These are phyloP conservation scores for Chytriomyces sp. DNA, from an alignment of 192 early-diverging fungal species.

Conservation along the genomic window DNA sequence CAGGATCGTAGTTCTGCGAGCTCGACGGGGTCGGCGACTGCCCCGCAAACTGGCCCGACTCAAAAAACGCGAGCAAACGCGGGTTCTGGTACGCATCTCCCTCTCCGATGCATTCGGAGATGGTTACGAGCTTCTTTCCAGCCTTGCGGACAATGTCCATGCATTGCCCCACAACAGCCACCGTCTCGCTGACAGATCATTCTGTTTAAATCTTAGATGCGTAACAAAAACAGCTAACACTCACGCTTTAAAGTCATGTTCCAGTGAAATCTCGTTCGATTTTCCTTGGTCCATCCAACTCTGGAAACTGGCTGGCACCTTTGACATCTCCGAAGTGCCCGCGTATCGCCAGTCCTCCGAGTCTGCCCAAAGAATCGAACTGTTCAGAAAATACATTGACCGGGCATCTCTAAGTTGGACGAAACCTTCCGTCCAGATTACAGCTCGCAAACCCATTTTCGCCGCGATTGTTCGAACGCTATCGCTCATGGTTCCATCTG, in stretches of 20 bases:
- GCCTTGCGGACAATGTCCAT: slow-evolving; percentile 16
- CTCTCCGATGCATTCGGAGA: slow-evolving; percentile 1
- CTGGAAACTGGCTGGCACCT: slow-evolving; percentile 10
- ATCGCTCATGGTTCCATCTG: slow-evolving; percentile 47
- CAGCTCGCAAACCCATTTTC: slow-evolving; percentile 53
- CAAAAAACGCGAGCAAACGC: background rate
- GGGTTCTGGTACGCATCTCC: background rate
- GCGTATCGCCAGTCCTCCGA: slow-evolving; percentile 35
- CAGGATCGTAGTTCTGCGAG: too few relatives aligned
- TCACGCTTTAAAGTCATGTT: slow-evolving; percentile 1
- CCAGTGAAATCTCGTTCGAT: background rate
- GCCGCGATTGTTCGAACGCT: slow-evolving; percentile 60
- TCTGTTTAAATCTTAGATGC: background rate
- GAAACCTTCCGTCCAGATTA: slow-evolving; percentile 39
- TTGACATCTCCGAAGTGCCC: background rate
- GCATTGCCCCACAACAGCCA: background rate
- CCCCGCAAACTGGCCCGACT: slow-evolving; percentile 9
- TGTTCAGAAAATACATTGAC: too few relatives aligned
- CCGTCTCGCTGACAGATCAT: background rate
- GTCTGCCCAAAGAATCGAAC: slow-evolving; percentile 5
- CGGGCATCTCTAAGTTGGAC: too few relatives aligned
- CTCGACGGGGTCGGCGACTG: too few relatives aligned
- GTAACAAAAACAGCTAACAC: too few relatives aligned
- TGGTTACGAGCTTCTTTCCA: background rate
- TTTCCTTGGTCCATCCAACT: slow-evolving; percentile 8